These are phyloP conservation scores for Kondoa subrosea DNA, from an alignment of 768 basidiomycete species.

Conservation along the genomic window DNA sequence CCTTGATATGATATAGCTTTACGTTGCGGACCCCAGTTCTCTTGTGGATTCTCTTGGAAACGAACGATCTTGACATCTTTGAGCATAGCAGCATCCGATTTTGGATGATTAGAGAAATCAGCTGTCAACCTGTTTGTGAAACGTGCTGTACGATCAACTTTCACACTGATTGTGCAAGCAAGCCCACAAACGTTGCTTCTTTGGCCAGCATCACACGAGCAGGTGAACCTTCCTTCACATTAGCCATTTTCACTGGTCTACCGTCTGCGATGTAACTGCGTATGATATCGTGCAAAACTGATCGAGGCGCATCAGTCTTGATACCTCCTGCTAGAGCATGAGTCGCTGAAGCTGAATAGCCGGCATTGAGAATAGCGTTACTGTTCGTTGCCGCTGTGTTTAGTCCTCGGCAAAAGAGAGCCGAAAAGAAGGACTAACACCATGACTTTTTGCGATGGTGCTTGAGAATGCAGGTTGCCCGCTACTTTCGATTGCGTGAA, in stretches of 20 bases:
- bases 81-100: conserved; percentile 41
- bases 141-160: no score
- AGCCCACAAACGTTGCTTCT: conserved; percentile 44
- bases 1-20: conserved; percentile 8
- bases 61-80: conserved; percentile 61
- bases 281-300: conserved; percentile 61
- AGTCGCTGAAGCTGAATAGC: conserved; percentile 69
- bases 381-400: no score
- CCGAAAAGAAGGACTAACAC: conserved; percentile 37
- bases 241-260: conserved; percentile 68
- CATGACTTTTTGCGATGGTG: conserved; percentile 56
- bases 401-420: conserved; percentile 15
- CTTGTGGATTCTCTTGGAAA: conserved; percentile 79
- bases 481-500: conserved; percentile 69
- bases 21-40: conserved; percentile 74
- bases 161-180: conserved; percentile 33
- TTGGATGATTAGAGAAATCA: conserved; percentile 52
- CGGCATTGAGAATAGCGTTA: conserved; percentile 74
- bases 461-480: conserved; percentile 61
- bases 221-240: conserved; percentile 58
- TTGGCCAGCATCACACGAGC: conserved; percentile 51
- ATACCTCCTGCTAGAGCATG: conserved; percentile 77
- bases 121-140: conserved; percentile 34
- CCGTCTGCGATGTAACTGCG: conserved; percentile 52
- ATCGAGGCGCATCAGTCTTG: conserved; percentile 64